phyloP scores from a whole-genome alignment of 352 stramenopile species.

The Phytopythium oedochilum region DNA sequence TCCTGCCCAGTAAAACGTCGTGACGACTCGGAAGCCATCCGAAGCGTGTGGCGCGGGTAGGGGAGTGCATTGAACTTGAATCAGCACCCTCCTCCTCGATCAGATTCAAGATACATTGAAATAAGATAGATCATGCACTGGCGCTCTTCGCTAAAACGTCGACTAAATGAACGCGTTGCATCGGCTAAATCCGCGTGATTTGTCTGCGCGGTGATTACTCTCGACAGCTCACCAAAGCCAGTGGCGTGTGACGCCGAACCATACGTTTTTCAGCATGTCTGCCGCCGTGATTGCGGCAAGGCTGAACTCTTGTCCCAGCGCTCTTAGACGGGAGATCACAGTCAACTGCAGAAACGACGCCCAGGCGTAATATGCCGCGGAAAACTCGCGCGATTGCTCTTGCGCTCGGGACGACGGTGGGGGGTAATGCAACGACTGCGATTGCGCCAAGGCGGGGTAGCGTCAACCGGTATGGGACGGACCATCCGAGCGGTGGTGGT shows the following conservation, averaged over 20 bases:
- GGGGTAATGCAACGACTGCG: too few relatives aligned
- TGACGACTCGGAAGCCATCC: neutral
- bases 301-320: neutral
- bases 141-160: neutral
- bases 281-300: constrained; percentile 1
- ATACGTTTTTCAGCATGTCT: neutral
- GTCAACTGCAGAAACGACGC: too few relatives aligned
- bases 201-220: neutral
- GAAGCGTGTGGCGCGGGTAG: neutral
- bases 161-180: neutral
- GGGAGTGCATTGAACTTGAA: neutral
- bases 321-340: too few relatives aligned
- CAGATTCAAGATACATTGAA: too few relatives aligned
- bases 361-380: too few relatives aligned
- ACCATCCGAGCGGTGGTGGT: too few relatives aligned
- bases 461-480: too few relatives aligned
- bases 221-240: too few relatives aligned
- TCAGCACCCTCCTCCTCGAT: neutral
- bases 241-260: too few relatives aligned
- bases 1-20: neutral
- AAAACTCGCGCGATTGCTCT: too few relatives aligned
- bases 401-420: too few relatives aligned
- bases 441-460: too few relatives aligned
- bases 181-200: neutral
- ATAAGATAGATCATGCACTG: neutral